Evolutionary conservation across 2,329 filamentous ascomycete genomes (phyloP).

Genomic region (Aureobasidium pullulans): DNA sequence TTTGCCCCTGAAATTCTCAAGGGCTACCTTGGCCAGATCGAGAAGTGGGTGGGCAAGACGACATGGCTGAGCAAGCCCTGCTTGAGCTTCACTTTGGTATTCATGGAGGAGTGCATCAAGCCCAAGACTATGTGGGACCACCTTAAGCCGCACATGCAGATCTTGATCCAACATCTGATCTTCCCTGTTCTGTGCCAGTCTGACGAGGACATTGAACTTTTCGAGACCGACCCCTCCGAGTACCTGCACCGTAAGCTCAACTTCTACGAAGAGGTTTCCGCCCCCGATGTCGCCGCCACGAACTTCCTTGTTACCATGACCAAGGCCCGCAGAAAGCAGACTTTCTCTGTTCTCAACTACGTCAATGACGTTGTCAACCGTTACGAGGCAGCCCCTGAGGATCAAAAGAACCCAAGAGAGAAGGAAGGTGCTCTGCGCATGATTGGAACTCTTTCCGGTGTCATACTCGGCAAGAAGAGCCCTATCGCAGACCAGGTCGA

Average conservation of each 20-base stretch:
- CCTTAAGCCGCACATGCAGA: conserved; percentile 87
- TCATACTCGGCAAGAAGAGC: conserved; percentile 96
- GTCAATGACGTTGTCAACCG: conserved; percentile 92
- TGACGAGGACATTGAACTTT: conserved; percentile 86
- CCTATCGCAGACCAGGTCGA: conserved; percentile 96
- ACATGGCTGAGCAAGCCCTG: conserved; percentile 92
- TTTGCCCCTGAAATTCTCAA: conserved; percentile 96
- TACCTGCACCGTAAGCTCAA: conserved; percentile 97
- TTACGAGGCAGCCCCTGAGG: conserved; percentile 76
- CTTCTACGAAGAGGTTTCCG: conserved; percentile 93
- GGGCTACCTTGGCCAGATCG: conserved; percentile 87
- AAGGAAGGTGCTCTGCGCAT: conserved; percentile 96
- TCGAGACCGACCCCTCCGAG: conserved; percentile 89
- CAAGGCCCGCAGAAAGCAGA: conserved; percentile 90
- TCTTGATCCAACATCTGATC: conserved; percentile 85
- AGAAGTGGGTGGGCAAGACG: conserved; percentile 94
- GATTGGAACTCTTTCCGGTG: conserved; percentile 90
- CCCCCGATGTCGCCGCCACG: conserved; percentile 89
- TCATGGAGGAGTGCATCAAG: conserved; percentile 93
- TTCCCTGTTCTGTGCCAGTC: conserved; percentile 93
- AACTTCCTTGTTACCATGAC: conserved; percentile 95
- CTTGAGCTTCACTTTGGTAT: conserved; percentile 86
- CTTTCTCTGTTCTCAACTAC: conserved; percentile 88
- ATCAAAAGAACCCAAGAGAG: conserved; percentile 86
- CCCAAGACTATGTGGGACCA: conserved; percentile 96